These are phyloP conservation scores for Pseudocercospora fuligena DNA, from an alignment of 2,329 filamentous ascomycete species.

Conservation along the genomic window DNA sequence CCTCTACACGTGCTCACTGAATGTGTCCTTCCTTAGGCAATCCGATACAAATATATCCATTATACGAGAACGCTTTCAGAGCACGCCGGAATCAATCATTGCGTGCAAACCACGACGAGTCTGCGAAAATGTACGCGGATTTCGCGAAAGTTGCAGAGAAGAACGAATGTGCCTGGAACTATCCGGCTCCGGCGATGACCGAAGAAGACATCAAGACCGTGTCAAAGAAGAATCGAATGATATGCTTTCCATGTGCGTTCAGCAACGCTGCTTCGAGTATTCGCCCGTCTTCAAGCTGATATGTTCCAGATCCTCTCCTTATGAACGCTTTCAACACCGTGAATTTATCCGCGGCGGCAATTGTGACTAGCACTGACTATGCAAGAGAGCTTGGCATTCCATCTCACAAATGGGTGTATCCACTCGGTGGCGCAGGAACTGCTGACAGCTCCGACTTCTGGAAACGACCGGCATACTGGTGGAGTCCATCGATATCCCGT, in stretches of 20 bases:
- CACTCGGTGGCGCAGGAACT: slow-evolving; percentile 67
- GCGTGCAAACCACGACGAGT: slow-evolving; percentile 63
- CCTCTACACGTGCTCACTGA: neutral
- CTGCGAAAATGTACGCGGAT: slow-evolving; percentile 62
- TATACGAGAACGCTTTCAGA: slow-evolving; percentile 69
- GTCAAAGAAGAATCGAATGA: slow-evolving; percentile 66
- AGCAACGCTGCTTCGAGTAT: neutral
- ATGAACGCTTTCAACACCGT: slow-evolving; percentile 76
- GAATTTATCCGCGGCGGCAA: slow-evolving; percentile 65
- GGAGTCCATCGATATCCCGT: slow-evolving; percentile 62
- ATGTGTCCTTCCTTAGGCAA: slow-evolving; percentile 47
- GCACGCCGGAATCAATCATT: slow-evolving; percentile 61
- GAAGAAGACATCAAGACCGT: slow-evolving; percentile 60
- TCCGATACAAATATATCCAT: slow-evolving; percentile 69
- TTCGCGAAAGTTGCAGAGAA: slow-evolving; percentile 63
- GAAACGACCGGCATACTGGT: slow-evolving; percentile 63
- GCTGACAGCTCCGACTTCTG: slow-evolving; percentile 65
- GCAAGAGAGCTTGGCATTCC: slow-evolving; percentile 62
- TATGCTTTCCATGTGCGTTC: slow-evolving; percentile 62
- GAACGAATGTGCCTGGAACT: slow-evolving; percentile 63
- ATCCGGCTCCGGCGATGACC: slow-evolving; percentile 52
- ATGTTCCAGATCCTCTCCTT: slow-evolving; percentile 58
- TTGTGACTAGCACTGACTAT: slow-evolving; percentile 63
- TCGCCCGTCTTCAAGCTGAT: too few species aligned
- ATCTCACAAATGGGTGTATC: slow-evolving; percentile 64